Percentiles rank a stretch among this genome's conserved stretches.
These are phyloP conservation scores for Trichocomaceae sp. DNA, from an alignment of 2,329 filamentous ascomycete genomes.

Conservation along the genomic window DNA sequence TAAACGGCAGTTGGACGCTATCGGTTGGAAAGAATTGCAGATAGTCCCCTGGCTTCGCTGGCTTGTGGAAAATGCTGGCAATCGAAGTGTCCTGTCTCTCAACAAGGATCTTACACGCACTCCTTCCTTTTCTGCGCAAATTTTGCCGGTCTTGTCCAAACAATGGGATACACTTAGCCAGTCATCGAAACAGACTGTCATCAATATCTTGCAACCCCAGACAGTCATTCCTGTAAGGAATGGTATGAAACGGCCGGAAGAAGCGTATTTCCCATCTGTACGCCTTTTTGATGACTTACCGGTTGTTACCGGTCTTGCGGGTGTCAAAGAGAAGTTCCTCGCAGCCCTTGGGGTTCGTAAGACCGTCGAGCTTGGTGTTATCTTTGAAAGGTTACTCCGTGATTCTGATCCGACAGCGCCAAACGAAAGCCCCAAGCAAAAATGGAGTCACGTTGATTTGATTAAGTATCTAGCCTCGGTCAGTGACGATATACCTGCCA, in stretches of 20 bases:
- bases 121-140: slow-evolving; percentile 65
- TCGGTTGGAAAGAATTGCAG: slow-evolving; percentile 82
- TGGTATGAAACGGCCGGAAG: slow-evolving; percentile 77
- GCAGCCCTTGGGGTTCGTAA: slow-evolving; percentile 80
- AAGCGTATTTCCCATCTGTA: slow-evolving; percentile 90
- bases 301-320: slow-evolving; percentile 65
- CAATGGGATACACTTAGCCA: slow-evolving; percentile 76
- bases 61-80: slow-evolving; percentile 61
- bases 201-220: slow-evolving; percentile 57
- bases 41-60: slow-evolving; percentile 80
- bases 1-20: slow-evolving; percentile 62
- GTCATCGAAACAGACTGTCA: slow-evolving; percentile 59
- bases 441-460: slow-evolving; percentile 89
- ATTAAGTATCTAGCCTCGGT: slow-evolving; percentile 93
- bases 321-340: slow-evolving; percentile 87
- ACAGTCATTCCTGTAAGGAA: slow-evolving; percentile 82
- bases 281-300: slow-evolving; percentile 93
- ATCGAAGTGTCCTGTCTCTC: slow-evolving; percentile 49
- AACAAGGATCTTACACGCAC: slow-evolving; percentile 66
- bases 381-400: slow-evolving; percentile 77
- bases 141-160: slow-evolving; percentile 76
- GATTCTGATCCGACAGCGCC: slow-evolving; percentile 44
- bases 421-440: slow-evolving; percentile 43
- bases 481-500: slow-evolving; percentile 73
- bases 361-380: slow-evolving; percentile 87